These are phyloP conservation scores for Dendrobium nobile DNA, from an alignment of 106 monocot species.

Conservation along the genomic window DNA sequence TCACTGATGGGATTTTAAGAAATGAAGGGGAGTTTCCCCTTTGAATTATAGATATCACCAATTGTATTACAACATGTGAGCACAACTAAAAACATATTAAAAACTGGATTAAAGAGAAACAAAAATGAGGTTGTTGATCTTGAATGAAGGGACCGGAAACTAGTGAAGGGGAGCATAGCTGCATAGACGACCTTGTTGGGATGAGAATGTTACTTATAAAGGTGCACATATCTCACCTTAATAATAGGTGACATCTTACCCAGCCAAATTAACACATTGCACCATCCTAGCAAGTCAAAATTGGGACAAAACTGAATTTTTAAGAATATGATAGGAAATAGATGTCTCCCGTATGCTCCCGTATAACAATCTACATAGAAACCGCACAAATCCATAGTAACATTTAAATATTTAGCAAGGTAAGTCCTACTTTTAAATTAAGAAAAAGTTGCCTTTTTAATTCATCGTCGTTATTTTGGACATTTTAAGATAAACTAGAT, in stretches of 20 bases:
- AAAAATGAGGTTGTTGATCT: no score
- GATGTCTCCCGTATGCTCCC: background rate
- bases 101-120: no score
- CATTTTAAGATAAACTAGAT: background rate
- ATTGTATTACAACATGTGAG: background rate
- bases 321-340: background rate
- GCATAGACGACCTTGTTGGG: background rate
- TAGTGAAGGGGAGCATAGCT: background rate
- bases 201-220: background rate
- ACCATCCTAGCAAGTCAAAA: background rate
- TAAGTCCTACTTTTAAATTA: no score
- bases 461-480: background rate
- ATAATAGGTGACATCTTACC: background rate
- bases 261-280: background rate
- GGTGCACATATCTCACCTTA: background rate
- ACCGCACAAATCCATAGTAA: background rate
- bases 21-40: no score
- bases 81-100: no score
- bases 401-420: background rate
- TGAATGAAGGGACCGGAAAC: no score
- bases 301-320: background rate
- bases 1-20: no score
- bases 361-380: background rate
- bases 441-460: background rate
- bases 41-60: background rate